A percentile compares a stretch with the other conserved stretches of the same genome.
Conservation (phyloP, 768 basidiomycete genomes). For the Gloeophyllum trabeum region DNA sequence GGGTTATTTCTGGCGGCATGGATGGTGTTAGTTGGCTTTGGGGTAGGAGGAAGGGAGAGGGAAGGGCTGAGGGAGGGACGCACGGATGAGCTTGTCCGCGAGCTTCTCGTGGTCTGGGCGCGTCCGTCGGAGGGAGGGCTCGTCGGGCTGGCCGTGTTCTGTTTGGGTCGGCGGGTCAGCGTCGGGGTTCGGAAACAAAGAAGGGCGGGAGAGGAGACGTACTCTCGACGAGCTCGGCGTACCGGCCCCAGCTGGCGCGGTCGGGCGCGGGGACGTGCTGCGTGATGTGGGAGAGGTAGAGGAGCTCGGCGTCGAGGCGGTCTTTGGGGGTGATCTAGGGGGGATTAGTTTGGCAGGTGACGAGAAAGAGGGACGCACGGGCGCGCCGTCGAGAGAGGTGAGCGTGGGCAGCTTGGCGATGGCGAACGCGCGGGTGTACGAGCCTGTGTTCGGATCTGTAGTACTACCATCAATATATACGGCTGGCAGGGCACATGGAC, state of each 20-base stretch:
- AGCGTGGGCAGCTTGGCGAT: conserved; percentile 64
- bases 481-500: neutral
- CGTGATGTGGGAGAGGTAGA: conserved; percentile 63
- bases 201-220: conserved; percentile 17
- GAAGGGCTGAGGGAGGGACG: conserved; percentile 36
- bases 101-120: neutral
- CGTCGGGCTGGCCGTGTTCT: neutral
- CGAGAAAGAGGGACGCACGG: no score
- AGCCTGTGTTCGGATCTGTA: conserved; percentile 24
- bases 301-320: conserved; percentile 71
- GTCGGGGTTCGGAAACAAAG: neutral
- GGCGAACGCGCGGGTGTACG: conserved; percentile 42
- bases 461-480: neutral
- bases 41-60: conserved; percentile 57
- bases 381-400: conserved; percentile 47
- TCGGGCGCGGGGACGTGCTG: conserved; percentile 25
- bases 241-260: conserved; percentile 26
- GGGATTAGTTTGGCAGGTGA: no score
- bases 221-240: conserved; percentile 56
- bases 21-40: no score
- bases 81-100: neutral
- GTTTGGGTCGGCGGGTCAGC: neutral
- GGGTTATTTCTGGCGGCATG: no score
- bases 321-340: conserved; percentile 65
- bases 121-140: neutral